Conservation (phyloP, 805 yeast species). For the Diddensiella transvaalensis region DNA sequence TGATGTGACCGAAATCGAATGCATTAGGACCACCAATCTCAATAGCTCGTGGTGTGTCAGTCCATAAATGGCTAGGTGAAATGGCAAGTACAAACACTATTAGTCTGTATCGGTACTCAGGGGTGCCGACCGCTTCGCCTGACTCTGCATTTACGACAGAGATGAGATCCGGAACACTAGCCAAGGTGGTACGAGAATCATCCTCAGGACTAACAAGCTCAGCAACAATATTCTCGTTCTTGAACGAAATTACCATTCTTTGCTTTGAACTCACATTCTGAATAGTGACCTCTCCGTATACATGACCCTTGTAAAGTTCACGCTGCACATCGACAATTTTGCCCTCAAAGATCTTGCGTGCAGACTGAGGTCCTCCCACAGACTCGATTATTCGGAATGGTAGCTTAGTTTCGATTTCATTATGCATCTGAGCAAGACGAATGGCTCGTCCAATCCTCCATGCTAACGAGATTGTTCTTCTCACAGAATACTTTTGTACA, state of each 20-base stretch:
- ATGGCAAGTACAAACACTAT: slow-evolving; percentile 42
- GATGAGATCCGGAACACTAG: slow-evolving; percentile 45
- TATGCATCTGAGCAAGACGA: slow-evolving; percentile 36
- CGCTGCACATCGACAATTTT: slow-evolving; percentile 44
- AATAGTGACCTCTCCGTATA: slow-evolving; percentile 42
- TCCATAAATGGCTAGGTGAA: slow-evolving; percentile 40
- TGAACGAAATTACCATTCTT: slow-evolving; percentile 39
- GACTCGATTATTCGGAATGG: slow-evolving; percentile 39
- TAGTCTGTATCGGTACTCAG: slow-evolving; percentile 46
- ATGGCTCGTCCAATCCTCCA: slow-evolving; percentile 50
- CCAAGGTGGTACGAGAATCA: slow-evolving; percentile 32
- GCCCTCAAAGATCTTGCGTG: slow-evolving; percentile 38
- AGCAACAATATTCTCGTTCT: slow-evolving; percentile 45
- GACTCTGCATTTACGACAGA: slow-evolving; percentile 41
- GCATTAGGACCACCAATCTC: slow-evolving; percentile 43
- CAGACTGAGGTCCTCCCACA: slow-evolving; percentile 35
- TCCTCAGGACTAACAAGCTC: slow-evolving; percentile 23
- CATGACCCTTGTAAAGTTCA: slow-evolving; percentile 41
- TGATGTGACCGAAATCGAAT: slow-evolving; percentile 38
- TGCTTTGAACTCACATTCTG: slow-evolving; percentile 19
- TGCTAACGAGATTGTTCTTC: slow-evolving; percentile 39
- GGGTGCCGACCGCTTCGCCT: slow-evolving; percentile 48
- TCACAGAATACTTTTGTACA: slow-evolving; percentile 33
- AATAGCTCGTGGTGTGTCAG: slow-evolving; percentile 36
- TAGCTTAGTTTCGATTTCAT: slow-evolving; percentile 35